Evolutionary conservation across 139 green algal species (phyloP), one percentile per base, ranked within the genome.

Genomic region (Volvox reticuliferus): DNA sequence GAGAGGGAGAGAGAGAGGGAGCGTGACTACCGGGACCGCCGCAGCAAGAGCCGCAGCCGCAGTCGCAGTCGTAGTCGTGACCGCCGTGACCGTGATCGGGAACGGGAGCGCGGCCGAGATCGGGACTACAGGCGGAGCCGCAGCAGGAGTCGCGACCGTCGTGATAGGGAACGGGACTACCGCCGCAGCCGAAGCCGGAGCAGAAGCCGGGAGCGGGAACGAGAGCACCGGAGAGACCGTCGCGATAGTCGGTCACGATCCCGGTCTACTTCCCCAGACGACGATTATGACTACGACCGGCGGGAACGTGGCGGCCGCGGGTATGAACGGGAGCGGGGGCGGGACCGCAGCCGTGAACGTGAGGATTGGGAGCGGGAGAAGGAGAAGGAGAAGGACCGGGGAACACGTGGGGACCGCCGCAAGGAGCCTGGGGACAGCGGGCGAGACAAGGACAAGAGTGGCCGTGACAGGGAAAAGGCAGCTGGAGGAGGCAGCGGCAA

Each of bases 1-100:
- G 83, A 88, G 18, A 68, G 82, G 17, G 90, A 93, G 1, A 20
- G 73, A 0, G 80, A 93, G 3, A 33, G 84, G 0, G 75, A 83
- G 35, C 35, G 63, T 0, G 55, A 65, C 14, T 75, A 91, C 50
- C 35, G 86, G n/a, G 73, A 80, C 21, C 69, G 78, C 17, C 36
- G 67, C 37, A 55, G 36, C 30, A n/a, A 36, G 14, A 87, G 69
- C 26, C 67, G 73, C 17, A 82, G 68, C 71, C 35, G 63, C 3
- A 30, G 36, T 30, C 35, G 37, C 19, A n/a, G n/a, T n/a, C 50
- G 68, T 17, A 78, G 88, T 28, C 35, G 86, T 3, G 73, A 80
- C 28, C 26, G 78, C 5, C n/a, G 79, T 3, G 78, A 82, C 1
- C 44, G 36, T 28, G 84, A 89, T 1, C 69, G 44, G 26, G 69